A percentile compares a stretch with the other conserved stretches of the same genome.
Conservation (phyloP, 441 rosid species). For the Pelargonium myrrhifolium region DNA sequence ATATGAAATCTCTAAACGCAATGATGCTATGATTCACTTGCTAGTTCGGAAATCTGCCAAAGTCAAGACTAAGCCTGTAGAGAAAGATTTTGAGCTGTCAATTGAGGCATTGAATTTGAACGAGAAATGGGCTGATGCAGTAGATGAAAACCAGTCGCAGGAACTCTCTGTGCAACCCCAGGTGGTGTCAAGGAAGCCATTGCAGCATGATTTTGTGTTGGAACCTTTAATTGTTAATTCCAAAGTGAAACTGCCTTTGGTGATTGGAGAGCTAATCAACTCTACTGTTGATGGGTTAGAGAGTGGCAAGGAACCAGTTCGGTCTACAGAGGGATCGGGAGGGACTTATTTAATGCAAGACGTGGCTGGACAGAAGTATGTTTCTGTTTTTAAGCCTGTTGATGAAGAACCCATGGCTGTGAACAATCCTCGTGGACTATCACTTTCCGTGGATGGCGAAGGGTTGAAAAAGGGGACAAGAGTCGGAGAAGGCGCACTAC, state of each 20-base stretch:
- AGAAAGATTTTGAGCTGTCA: conserved; percentile 45
- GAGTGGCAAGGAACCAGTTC: conserved; percentile 50
- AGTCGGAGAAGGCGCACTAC: conserved; percentile 79
- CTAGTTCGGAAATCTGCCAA: conserved; percentile 61
- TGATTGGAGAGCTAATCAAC: conserved; percentile 47
- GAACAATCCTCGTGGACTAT: conserved; percentile 71
- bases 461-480: conserved; percentile 81
- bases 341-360: conserved; percentile 80
- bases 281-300: conserved; percentile 53
- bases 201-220: conserved; percentile 33
- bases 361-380: conserved; percentile 42
- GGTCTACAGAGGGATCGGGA: conserved; percentile 78
- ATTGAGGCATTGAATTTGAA: conserved; percentile 35
- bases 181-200: conserved; percentile 19
- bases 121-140: conserved; percentile 22
- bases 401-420: conserved; percentile 91
- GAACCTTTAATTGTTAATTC: conserved; percentile 47
- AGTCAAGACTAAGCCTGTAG: conserved; percentile 47
- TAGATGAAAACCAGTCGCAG: background rate
- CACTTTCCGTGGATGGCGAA: conserved; percentile 57
- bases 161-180: background rate
- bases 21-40: conserved; percentile 65
- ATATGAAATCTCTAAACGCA: conserved; percentile 41
- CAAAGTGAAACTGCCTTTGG: conserved; percentile 35
- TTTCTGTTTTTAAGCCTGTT: conserved; percentile 74